Evolutionary conservation across 192 early-diverging fungal genomes (phyloP).

Genomic region (Coemansia sp.): DNA sequence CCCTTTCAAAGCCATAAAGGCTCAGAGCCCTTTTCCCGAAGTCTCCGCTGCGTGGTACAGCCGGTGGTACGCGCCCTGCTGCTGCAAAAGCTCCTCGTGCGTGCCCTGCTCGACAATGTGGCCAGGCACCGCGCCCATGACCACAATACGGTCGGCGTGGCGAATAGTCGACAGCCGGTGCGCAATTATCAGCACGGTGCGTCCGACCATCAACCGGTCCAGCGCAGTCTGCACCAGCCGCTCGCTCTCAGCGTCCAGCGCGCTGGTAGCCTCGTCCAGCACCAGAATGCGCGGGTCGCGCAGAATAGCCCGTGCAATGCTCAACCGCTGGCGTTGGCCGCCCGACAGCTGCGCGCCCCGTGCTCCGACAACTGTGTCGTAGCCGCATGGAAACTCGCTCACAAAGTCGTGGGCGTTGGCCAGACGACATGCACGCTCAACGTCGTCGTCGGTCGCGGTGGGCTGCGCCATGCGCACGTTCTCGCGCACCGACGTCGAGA

Average conservation of each 20-base stretch:
- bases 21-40: background rate
- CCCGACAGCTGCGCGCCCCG: constrained; percentile 58
- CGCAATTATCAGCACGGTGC: constrained; percentile 84
- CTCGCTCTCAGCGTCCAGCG: constrained; percentile 72
- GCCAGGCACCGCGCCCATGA: constrained; percentile 57
- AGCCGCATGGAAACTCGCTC: constrained; percentile 51
- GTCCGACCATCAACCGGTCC: constrained; percentile 65
- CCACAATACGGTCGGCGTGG: constrained; percentile 74
- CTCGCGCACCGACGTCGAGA: constrained; percentile 72
- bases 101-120: constrained; percentile 53
- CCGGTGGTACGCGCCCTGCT: constrained; percentile 45
- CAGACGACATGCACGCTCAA: constrained; percentile 64
- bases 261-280: constrained; percentile 76
- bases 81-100: constrained; percentile 42
- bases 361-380: constrained; percentile 54
- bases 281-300: constrained; percentile 68
- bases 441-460: constrained; percentile 60
- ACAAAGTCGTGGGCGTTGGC: constrained; percentile 78
- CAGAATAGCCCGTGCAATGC: constrained; percentile 61
- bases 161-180: constrained; percentile 80
- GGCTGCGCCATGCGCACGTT: constrained; percentile 69
- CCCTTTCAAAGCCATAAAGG: background rate
- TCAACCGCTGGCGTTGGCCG: constrained; percentile 63
- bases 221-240: constrained; percentile 70
- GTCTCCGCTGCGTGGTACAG: constrained; percentile 15